These are phyloP conservation scores for Mollisia scopiformis DNA, from an alignment of 2,329 filamentous ascomycete genomes.

Conservation along the genomic window DNA sequence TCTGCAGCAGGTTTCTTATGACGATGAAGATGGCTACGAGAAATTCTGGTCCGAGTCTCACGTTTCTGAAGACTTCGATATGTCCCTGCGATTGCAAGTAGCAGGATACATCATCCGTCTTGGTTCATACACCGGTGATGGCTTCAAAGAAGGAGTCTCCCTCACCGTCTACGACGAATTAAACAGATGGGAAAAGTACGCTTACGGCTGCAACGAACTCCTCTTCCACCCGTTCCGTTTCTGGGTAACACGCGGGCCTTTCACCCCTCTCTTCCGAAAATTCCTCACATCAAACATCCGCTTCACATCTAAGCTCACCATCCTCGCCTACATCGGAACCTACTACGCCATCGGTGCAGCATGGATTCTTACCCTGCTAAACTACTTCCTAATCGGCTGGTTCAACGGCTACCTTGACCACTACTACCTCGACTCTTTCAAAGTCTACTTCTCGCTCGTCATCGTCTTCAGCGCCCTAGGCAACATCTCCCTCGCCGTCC, in stretches of 20 bases:
- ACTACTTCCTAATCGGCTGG: slow-evolving; percentile 75
- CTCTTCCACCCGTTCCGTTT: slow-evolving; percentile 68
- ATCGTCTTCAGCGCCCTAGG: slow-evolving; percentile 63
- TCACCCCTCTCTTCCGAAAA: slow-evolving; percentile 64
- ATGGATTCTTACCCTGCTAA: slow-evolving; percentile 67
- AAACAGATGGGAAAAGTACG: slow-evolving; percentile 73
- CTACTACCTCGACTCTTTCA: slow-evolving; percentile 70
- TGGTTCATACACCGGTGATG: slow-evolving; percentile 68
- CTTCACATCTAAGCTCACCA: slow-evolving; percentile 70
- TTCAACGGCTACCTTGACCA: slow-evolving; percentile 68
- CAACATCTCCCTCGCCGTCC: slow-evolving; percentile 35
- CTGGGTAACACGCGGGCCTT: slow-evolving; percentile 65
- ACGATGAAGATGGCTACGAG: slow-evolving; percentile 49
- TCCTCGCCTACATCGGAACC: slow-evolving; percentile 68
- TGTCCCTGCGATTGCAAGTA: slow-evolving; percentile 72
- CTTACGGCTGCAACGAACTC: slow-evolving; percentile 72
- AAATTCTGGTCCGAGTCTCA: slow-evolving; percentile 40
- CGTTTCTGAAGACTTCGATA: slow-evolving; percentile 80
- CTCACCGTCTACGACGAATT: slow-evolving; percentile 75
- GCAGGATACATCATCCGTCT: slow-evolving; percentile 69
- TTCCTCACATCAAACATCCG: slow-evolving; percentile 65
- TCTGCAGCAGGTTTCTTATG: slow-evolving; percentile 59
- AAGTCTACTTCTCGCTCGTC: slow-evolving; percentile 64
- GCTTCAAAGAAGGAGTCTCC: slow-evolving; percentile 75
- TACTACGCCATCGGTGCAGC: slow-evolving; percentile 69